Base-by-base conservation (phyloP, 2,329 filamentous ascomycete genomes). In the Hyphodiscus sp. region DNA sequence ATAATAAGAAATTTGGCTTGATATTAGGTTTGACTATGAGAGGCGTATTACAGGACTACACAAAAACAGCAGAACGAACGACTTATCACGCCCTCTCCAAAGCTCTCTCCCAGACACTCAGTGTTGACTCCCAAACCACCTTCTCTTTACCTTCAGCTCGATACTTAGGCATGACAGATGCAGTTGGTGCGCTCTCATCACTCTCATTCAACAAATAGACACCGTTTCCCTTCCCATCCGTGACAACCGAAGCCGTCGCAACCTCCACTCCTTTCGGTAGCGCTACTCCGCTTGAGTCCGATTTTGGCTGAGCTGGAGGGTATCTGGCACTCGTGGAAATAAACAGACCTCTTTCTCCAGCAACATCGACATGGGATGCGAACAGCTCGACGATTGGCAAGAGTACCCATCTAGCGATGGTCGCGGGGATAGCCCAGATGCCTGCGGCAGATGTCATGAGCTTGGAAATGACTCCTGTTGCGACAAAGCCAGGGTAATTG, bases 331-430 rank as follows among this genome's bases (percentile, higher is more conserved):
- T 73, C 0, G 72, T 75, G 16, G 64, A 63, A 8, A 71, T 50
- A 41, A 69, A 74, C 8, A 69, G 30, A 15, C 72, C 70, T 47
- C 71, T 65, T 59, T 74, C 72, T 0, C 71, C 72, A 4, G 67
- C 70, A 7, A 67, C 66, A 18, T 68, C 60, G 0, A 67, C 54
- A 15, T 64, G 62, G 7, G 51, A 56, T 0, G 63, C 46, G 10
- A 71, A 55, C 2, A 66, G 33, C 53, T 68, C 68, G 16, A 65
- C 49, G 38, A 73, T 46, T 8, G 65, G 62, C 9, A 66, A 30
- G 2, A 66, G 10, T 1, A 66, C 23, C 42, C 54, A 64, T 26
- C 50, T 53, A 4, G 55, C 54, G 8, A 64, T 10, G 0, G 45
- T 45, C 4, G 63, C 61, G 2, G 61, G 62, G 23, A 63, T 54